These are phyloP conservation scores for Phyllosticta citribraziliensis DNA, from an alignment of 2,329 filamentous ascomycete genomes.

Conservation along the genomic window DNA sequence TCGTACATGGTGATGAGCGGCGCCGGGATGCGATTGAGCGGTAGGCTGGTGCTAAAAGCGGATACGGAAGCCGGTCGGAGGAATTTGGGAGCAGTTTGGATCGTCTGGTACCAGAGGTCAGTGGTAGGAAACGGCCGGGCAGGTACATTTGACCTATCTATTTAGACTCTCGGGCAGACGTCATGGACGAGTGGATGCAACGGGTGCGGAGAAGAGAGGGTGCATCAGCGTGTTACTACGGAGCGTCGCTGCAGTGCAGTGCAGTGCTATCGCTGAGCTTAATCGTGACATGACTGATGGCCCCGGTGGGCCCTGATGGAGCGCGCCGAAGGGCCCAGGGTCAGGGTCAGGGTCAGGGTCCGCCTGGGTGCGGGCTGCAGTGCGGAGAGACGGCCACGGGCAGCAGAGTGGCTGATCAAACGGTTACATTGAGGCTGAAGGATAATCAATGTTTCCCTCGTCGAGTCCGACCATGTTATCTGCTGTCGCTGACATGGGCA, in stretches of 20 bases:
- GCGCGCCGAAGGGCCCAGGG: not conserved
- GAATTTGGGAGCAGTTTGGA: not conserved
- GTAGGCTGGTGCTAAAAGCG: not conserved
- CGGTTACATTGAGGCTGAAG: constrained; percentile 9
- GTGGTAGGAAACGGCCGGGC: not conserved
- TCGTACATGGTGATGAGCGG: constrained; percentile 8
- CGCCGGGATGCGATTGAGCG: not conserved
- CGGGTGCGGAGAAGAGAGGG: not conserved
- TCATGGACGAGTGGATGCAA: not conserved
- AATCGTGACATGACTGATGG: not conserved
- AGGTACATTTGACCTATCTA: not conserved
- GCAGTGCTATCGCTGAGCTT: not conserved
- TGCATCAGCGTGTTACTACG: not conserved
- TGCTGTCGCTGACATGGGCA: no score
- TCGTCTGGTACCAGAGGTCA: not conserved
- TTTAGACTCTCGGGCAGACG: constrained; percentile 1
- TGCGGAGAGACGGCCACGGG: not conserved
- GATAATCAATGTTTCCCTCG: not conserved
- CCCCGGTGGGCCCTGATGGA: no score
- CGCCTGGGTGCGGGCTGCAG: constrained; percentile 1
- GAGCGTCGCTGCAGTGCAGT: not conserved
- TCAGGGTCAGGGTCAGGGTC: no score
- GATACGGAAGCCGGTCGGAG: not conserved
- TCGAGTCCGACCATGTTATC: not conserved
- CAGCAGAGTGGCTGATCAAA: not conserved